Evolutionary conservation across 2,329 filamentous ascomycete species (phyloP).

Genomic region (Exophiala mesophila): DNA sequence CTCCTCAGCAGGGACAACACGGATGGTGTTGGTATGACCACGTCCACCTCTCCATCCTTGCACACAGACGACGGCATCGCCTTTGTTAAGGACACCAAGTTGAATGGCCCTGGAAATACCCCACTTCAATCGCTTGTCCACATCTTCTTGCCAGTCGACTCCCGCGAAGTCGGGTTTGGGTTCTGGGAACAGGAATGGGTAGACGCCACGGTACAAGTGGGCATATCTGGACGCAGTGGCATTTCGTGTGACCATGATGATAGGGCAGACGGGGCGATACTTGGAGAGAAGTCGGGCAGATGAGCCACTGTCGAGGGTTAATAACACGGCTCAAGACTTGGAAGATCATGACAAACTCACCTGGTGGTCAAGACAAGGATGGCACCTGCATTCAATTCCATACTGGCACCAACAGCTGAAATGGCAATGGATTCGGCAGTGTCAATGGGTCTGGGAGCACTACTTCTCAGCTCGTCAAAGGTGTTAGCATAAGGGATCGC

Average conservation of each 20-base stretch:
- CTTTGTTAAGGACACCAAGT: constrained; percentile 74
- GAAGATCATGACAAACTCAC: constrained; percentile 41
- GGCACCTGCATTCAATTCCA: constrained; percentile 93
- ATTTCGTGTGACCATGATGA: constrained; percentile 97
- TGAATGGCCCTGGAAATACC: constrained; percentile 81
- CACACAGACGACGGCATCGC: constrained; percentile 64
- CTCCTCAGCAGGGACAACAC: constrained; percentile 45
- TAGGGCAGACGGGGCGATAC: constrained; percentile 97
- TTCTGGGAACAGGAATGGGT: constrained; percentile 93
- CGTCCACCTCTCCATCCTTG: constrained; percentile 65
- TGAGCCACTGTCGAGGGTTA: constrained; percentile 59
- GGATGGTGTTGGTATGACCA: constrained; percentile 63
- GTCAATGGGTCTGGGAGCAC: constrained; percentile 76
- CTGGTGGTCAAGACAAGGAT: constrained; percentile 94
- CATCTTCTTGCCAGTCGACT: constrained; percentile 85
- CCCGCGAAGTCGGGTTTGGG: constrained; percentile 89
- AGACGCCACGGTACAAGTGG: constrained; percentile 95
- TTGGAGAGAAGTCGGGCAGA: constrained; percentile 95
- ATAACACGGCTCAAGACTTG: constrained; percentile 2
- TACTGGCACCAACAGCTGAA: constrained; percentile 89
- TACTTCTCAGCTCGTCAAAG: constrained; percentile 87
- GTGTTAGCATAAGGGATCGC: constrained; percentile 95
- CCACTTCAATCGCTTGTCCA: constrained; percentile 96
- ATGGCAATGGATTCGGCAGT: constrained; percentile 94
- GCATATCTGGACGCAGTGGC: constrained; percentile 77